Evolutionary conservation across 176 grass and related monocot genomes (phyloP).

Genomic region (Avena eriantha): DNA sequence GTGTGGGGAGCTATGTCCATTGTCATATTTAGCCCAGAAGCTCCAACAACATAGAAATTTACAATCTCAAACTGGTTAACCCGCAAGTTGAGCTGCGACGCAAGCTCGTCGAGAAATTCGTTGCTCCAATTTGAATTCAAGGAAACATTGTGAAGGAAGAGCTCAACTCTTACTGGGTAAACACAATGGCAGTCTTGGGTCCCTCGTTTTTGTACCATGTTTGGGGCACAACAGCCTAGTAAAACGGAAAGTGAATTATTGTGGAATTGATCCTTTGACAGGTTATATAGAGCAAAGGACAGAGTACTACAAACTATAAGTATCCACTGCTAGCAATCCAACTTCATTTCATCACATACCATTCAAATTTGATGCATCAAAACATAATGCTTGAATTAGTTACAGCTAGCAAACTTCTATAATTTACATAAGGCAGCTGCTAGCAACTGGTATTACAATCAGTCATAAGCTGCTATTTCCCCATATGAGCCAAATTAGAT

Average conservation of each 20-base stretch:
- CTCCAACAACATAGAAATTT: slow-evolving; percentile 98
- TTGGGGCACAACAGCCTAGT: slow-evolving; percentile 83
- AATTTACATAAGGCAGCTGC: not conserved
- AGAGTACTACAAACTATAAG: not conserved
- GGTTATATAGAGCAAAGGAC: not conserved
- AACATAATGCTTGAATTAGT: slow-evolving; percentile 18
- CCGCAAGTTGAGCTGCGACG: slow-evolving; percentile 69
- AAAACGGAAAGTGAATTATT: slow-evolving; percentile 28
- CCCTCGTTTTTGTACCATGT: slow-evolving; percentile 78
- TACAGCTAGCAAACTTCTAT: not conserved
- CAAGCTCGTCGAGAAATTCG: slow-evolving; percentile 82
- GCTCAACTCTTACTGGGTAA: slow-evolving; percentile 90
- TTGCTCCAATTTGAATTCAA: slow-evolving; percentile 87
- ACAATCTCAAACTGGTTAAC: slow-evolving; percentile 83
- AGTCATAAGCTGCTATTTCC: slow-evolving; percentile 11
- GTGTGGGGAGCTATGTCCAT: slow-evolving; percentile 92
- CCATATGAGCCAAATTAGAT: not conserved
- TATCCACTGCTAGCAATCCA: not conserved
- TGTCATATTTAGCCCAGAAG: slow-evolving; percentile 95
- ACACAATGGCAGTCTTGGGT: slow-evolving; percentile 77
- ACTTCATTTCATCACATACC: not conserved
- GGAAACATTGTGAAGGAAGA: slow-evolving; percentile 91
- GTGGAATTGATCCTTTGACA: not conserved
- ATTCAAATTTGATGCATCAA: slow-evolving; percentile 27
- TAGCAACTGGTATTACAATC: not conserved